Conservation (phyloP, 805 yeast species). For the Candida krabiensis region DNA sequence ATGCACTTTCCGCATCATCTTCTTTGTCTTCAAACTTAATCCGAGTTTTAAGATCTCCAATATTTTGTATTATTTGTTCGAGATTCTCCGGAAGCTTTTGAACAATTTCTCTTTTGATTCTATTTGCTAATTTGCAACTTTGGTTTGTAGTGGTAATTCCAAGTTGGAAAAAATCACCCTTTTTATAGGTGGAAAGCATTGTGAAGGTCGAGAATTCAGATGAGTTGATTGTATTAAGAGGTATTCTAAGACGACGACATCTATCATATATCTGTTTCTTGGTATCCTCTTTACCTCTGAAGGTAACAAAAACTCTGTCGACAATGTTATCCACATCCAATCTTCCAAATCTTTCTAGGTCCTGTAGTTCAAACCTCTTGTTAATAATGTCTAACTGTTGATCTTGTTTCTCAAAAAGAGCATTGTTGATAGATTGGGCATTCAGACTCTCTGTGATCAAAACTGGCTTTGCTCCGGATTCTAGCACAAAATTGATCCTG, state of each 20-base stretch:
- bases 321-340: conserved; percentile 60
- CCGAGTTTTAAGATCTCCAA: conserved; percentile 62
- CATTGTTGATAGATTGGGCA: conserved; percentile 14
- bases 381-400: conserved; percentile 15
- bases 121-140: conserved; percentile 83
- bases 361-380: conserved; percentile 39
- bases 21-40: conserved; percentile 55
- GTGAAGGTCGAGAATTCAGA: conserved; percentile 75
- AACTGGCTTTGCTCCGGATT: conserved; percentile 57
- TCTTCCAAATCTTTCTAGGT: conserved; percentile 61
- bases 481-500: conserved; percentile 48
- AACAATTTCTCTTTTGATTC: conserved; percentile 74
- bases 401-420: conserved; percentile 12
- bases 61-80: conserved; percentile 63
- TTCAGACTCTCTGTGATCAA: conserved; percentile 38
- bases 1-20: conserved; percentile 34
- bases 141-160: conserved; percentile 86
- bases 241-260: conserved; percentile 69
- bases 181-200: conserved; percentile 64
- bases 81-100: conserved; percentile 66
- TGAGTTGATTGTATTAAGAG: conserved; percentile 76
- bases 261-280: conserved; percentile 44
- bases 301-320: conserved; percentile 72
- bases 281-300: conserved; percentile 27
- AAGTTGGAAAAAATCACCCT: conserved; percentile 68